phyloP scores from a whole-genome alignment of 805 yeast species.

The Pichia thaimueangensis region DNA sequence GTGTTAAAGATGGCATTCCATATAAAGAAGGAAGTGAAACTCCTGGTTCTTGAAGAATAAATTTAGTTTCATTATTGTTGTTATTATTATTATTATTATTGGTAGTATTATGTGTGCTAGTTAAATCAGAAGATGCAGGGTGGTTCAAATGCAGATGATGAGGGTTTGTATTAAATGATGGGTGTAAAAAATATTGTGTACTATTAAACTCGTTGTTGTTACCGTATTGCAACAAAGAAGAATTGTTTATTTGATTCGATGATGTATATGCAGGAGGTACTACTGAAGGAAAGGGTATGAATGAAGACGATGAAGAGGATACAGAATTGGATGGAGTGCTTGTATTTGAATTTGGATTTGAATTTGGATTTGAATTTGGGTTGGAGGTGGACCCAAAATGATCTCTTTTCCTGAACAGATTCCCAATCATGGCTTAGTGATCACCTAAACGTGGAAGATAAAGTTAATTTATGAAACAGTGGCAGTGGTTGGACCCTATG shows the following conservation, averaged over 20 bases:
- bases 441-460: too few relatives aligned
- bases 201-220: too few relatives aligned
- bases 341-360: background rate
- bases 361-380: background rate
- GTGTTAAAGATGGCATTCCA: constrained; percentile 9
- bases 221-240: too few relatives aligned
- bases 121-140: background rate
- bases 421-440: constrained; percentile 20
- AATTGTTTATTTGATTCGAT: too few relatives aligned
- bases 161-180: too few relatives aligned
- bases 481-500: too few relatives aligned
- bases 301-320: background rate
- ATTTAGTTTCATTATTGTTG: background rate
- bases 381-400: constrained; percentile 3
- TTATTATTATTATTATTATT: background rate
- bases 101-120: background rate
- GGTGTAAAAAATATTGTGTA: too few relatives aligned
- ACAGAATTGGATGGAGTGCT: background rate
- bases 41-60: constrained; percentile 1
- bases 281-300: background rate
- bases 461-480: too few relatives aligned
- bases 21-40: constrained; percentile 7
- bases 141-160: too few relatives aligned
- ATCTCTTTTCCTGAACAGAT: constrained; percentile 18
- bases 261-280: too few relatives aligned